phyloP scores from a whole-genome alignment of 1,284 basidiomycete genomes.

The Ustilago shanxiensis region DNA sequence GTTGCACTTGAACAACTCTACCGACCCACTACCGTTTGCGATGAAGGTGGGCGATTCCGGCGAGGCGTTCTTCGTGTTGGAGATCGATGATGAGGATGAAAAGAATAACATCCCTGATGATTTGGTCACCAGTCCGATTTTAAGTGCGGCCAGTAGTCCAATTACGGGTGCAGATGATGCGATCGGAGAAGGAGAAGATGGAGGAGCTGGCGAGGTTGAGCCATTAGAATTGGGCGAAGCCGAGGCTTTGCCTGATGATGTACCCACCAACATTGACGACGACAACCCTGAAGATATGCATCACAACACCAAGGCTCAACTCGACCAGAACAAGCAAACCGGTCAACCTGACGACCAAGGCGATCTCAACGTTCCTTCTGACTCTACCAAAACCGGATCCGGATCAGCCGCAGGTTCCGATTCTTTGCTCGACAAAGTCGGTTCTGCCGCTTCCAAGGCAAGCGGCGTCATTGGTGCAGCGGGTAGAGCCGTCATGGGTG shows the following conservation, averaged over 20 bases:
- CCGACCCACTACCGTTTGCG: constrained; percentile 82
- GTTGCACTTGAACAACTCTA: constrained; percentile 63
- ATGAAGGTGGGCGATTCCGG: constrained; percentile 99
- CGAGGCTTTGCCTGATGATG: constrained; percentile 5
- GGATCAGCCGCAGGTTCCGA: constrained; percentile 39
- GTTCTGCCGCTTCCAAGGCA: constrained; percentile 73
- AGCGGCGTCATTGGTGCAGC: constrained; percentile 78
- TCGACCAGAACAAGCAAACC: constrained; percentile 33
- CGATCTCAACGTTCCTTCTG: constrained; percentile 35
- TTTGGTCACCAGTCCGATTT: constrained; percentile 87
- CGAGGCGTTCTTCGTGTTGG: constrained; percentile 98
- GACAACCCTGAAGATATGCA: constrained; percentile 4
- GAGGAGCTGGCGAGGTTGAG: constrained; percentile 43
- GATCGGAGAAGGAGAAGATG: background rate
- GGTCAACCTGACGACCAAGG: constrained; percentile 31
- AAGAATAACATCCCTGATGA: constrained; percentile 83
- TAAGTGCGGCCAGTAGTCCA: constrained; percentile 67
- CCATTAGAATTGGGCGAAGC: constrained; percentile 57
- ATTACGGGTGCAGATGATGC: constrained; percentile 20
- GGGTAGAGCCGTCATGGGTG: constrained; percentile 43
- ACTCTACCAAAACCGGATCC: constrained; percentile 42
- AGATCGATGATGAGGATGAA: constrained; percentile 80
- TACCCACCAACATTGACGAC: constrained; percentile 4
- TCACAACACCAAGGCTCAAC: constrained; percentile 4
- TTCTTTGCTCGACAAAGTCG: constrained; percentile 42